Conservation (phyloP, 2,329 filamentous ascomycete genomes). For the Capronia epimyces region DNA sequence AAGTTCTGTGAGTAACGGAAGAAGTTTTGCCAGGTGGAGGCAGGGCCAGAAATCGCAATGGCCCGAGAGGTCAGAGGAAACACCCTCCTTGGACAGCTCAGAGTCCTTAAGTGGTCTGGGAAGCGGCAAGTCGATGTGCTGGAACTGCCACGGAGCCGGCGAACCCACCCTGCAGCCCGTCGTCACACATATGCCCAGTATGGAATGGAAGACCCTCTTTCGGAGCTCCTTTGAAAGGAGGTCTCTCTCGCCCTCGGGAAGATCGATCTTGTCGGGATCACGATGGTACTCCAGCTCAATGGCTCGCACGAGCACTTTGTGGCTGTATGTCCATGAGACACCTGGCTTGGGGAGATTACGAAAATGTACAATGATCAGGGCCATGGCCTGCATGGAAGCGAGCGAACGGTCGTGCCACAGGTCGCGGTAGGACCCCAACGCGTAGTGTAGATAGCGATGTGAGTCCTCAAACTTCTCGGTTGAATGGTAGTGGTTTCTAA, state of each 20-base stretch:
- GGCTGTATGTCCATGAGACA: slow-evolving; percentile 63
- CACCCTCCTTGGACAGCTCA: slow-evolving; percentile 58
- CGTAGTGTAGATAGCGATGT: slow-evolving; percentile 73
- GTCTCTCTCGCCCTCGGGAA: slow-evolving; percentile 39
- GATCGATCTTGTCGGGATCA: slow-evolving; percentile 56
- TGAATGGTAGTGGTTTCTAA: slow-evolving; percentile 58
- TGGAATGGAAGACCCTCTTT: slow-evolving; percentile 71
- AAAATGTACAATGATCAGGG: slow-evolving; percentile 65
- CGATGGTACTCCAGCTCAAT: slow-evolving; percentile 72
- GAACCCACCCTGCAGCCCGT: slow-evolving; percentile 69
- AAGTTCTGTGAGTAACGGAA: slow-evolving; percentile 65
- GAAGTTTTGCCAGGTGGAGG: slow-evolving; percentile 59
- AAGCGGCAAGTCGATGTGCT: slow-evolving; percentile 67
- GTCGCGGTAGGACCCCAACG: slow-evolving; percentile 62
- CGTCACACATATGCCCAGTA: slow-evolving; percentile 61
- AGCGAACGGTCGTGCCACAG: slow-evolving; percentile 58
- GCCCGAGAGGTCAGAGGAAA: slow-evolving; percentile 51
- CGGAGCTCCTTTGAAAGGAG: slow-evolving; percentile 67
- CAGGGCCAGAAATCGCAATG: slow-evolving; percentile 64
- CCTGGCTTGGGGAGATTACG: slow-evolving; percentile 75
- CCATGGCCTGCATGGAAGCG: slow-evolving; percentile 65
- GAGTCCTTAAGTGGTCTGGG: slow-evolving; percentile 68
- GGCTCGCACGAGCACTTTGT: slow-evolving; percentile 60
- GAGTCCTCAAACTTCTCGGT: slow-evolving; percentile 55
- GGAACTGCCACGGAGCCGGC: slow-evolving; percentile 66